phyloP scores from a whole-genome alignment of 495 filamentous ascomycete species.

The Penicillium maclennaniae region DNA sequence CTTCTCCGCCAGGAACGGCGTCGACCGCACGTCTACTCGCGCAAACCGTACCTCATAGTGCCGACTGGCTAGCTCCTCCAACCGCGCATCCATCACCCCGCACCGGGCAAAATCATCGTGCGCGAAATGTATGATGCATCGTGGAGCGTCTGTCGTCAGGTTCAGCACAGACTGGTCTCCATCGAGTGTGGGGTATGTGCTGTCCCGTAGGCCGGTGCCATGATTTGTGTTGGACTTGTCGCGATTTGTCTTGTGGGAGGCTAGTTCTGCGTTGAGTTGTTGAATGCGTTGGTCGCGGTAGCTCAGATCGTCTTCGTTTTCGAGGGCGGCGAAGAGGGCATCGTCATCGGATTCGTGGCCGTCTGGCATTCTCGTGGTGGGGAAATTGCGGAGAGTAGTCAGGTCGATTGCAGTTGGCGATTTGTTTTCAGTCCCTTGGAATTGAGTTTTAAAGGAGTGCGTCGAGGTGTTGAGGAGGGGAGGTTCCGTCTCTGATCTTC shows the following conservation, averaged over 20 bases:
- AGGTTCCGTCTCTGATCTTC: background rate
- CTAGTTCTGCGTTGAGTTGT: slow-evolving; percentile 64
- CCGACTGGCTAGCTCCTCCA: slow-evolving; percentile 55
- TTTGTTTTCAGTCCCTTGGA: background rate
- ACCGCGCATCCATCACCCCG: slow-evolving; percentile 62
- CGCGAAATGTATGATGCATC: slow-evolving; percentile 70
- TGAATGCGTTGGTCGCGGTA: slow-evolving; percentile 70
- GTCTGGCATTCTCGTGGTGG: slow-evolving; percentile 11
- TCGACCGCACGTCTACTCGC: slow-evolving; percentile 66
- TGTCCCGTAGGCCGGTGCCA: slow-evolving; percentile 27
- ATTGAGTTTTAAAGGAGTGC: background rate
- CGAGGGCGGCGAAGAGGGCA: slow-evolving; percentile 65
- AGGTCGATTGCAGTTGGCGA: background rate
- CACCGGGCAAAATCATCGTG: slow-evolving; percentile 73
- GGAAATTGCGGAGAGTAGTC: background rate
- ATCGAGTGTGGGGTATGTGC: slow-evolving; percentile 54
- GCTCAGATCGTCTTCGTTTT: slow-evolving; percentile 57
- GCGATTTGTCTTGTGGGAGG: slow-evolving; percentile 38
- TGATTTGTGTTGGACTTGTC: slow-evolving; percentile 18
- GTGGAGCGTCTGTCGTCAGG: slow-evolving; percentile 60
- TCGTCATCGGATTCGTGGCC: slow-evolving; percentile 60
- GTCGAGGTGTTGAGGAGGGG: background rate
- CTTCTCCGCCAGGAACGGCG: slow-evolving; percentile 68
- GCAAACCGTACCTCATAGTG: slow-evolving; percentile 70
- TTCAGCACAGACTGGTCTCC: slow-evolving; percentile 66